phyloP scores from a whole-genome alignment of 202 grass and related monocot species.

The Zoysia matrella region DNA sequence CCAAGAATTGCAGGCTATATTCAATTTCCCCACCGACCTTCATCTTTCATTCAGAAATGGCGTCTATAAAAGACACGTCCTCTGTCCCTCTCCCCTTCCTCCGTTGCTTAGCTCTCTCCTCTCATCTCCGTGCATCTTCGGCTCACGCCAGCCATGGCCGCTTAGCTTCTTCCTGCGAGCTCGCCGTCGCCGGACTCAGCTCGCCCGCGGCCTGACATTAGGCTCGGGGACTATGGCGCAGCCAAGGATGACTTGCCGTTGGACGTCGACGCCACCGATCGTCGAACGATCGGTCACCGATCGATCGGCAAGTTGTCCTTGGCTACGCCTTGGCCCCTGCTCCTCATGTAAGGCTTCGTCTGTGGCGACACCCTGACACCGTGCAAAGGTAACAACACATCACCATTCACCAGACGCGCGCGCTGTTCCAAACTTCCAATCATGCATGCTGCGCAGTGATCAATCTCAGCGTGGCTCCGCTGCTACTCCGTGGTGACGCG shows the following conservation, averaged over 20 bases:
- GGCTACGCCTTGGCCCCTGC: slow-evolving; percentile 63
- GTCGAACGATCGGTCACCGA: too few species aligned
- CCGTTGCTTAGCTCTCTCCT: too few species aligned
- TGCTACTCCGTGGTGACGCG: too few species aligned
- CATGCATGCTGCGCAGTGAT: too few species aligned
- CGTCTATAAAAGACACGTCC: slow-evolving; percentile 41
- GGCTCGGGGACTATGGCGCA: slow-evolving; percentile 54
- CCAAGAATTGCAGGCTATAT: neutral
- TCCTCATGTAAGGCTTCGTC: slow-evolving; percentile 60
- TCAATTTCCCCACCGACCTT: slow-evolving; percentile 34
- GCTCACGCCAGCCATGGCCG: too few species aligned
- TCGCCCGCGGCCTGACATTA: slow-evolving; percentile 57
- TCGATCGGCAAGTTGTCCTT: slow-evolving; percentile 66
- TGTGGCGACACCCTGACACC: slow-evolving; percentile 15
- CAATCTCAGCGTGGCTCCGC: too few species aligned
- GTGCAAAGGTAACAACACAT: too few species aligned
- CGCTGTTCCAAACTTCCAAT: too few species aligned
- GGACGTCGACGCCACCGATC: too few species aligned
- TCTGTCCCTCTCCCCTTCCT: neutral
- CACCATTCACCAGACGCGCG: too few species aligned
- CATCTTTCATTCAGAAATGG: neutral
- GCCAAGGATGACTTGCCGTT: slow-evolving; percentile 83
- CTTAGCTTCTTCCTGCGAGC: too few species aligned
- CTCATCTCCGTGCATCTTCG: too few species aligned
- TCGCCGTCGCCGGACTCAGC: neutral